Evolutionary conservation across 2,329 filamentous ascomycete species (phyloP).

Genomic region (Epichloe amarillans): DNA sequence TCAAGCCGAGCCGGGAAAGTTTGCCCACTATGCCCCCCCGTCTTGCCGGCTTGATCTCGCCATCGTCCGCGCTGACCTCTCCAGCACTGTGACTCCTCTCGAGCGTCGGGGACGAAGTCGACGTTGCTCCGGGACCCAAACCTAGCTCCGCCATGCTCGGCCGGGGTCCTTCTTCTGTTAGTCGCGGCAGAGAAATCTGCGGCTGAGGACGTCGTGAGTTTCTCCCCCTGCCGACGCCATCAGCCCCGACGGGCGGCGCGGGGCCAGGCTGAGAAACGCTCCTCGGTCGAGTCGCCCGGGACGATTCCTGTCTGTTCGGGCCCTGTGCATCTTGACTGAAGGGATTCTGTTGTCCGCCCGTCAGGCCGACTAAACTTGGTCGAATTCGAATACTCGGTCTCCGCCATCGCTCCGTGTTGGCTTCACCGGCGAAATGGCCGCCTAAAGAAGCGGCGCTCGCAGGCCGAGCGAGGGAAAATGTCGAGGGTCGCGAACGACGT

Average conservation of each 20-base stretch:
- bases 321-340: neutral
- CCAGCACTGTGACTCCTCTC: slow-evolving; percentile 1
- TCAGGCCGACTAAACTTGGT: slow-evolving; percentile 5
- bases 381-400: slow-evolving; percentile 14
- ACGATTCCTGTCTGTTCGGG: neutral
- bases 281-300: slow-evolving; percentile 14
- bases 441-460: neutral
- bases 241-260: slow-evolving; percentile 10
- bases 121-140: slow-evolving; percentile 2
- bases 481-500: slow-evolving; percentile 3
- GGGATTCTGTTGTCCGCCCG: neutral
- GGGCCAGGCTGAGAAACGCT: slow-evolving; percentile 24
- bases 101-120: slow-evolving; percentile 11
- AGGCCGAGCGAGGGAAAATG: slow-evolving; percentile 2
- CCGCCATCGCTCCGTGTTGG: slow-evolving; percentile 2
- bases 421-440: neutral
- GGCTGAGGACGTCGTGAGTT: slow-evolving; percentile 19
- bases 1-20: slow-evolving; percentile 1
- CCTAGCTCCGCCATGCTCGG: slow-evolving; percentile 24
- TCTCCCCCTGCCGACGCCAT: slow-evolving; percentile 11
- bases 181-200: slow-evolving; percentile 23
- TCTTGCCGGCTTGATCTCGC: neutral
- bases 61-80: neutral
- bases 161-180: slow-evolving; percentile 25
- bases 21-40: slow-evolving; percentile 5